Base-by-base conservation (phyloP, 1,284 basidiomycete genomes). In the Irpex sp. region DNA sequence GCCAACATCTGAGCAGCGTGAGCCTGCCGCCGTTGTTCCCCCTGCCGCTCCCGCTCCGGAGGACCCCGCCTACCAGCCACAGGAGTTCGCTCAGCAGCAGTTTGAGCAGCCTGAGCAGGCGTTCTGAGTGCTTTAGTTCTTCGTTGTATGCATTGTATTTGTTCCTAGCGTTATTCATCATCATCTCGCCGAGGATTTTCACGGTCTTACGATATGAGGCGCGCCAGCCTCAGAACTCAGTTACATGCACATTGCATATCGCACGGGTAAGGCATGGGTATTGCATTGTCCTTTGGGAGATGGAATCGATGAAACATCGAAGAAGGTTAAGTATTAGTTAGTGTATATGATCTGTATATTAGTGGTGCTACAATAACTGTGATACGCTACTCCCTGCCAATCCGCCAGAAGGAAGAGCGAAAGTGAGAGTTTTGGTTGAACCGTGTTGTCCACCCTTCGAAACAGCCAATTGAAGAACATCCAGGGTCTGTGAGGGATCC, bases 1-100 rank as follows among this genome's bases (percentile, higher is more conserved):
- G 74, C 91, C 91, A 21, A 84, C 87, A 8, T 93, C 92, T 55
- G 91, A 93, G 76, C 88, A 90, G 71, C 83, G 83, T 69, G 92
- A 93, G 68, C 87, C 90, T 31, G 80, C 78, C 15, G 79, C 78
- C 58, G 70, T 81, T 43, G 81, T 85, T 55, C 71, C 83, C 21
- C 76, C 77, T 15, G 77, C 84, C 15, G 61, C 69, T 9, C 77
- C 81, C 11, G 78, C 81, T 8, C 78, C 74, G 11, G 88, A 87
- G 66, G 87, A 87, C 66, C 69, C 64, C 50, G 77, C 72, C 55
- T 76, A 71, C 67, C 68, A 68, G 61, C 77, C 74, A 59, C 77
- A 77, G 71, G 76, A 77, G 43, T 66, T 68, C 57, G 74, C 66
- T 68, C 74, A 82, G 64, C 71, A 71, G 63, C 63, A 68, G 53